Evolutionary conservation across 495 filamentous ascomycete species (phyloP).

Genomic region (Xylaria telfairii): DNA sequence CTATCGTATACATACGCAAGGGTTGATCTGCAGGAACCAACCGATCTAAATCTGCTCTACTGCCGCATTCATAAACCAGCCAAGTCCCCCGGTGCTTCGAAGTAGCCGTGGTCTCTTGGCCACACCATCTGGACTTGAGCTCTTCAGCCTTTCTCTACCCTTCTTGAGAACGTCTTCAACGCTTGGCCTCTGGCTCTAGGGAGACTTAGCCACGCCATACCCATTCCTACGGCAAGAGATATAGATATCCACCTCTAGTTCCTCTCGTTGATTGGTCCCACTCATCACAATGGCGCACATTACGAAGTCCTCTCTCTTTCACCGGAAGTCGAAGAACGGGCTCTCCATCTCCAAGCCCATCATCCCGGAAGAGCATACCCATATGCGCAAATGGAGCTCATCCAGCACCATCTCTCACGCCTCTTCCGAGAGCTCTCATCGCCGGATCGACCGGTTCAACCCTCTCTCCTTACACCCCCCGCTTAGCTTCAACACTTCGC

Average conservation of each 20-base stretch:
- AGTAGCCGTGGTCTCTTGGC: neutral
- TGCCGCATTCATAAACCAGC: slow-evolving; percentile 15
- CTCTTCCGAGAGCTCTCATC: slow-evolving; percentile 24
- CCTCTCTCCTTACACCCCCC: slow-evolving; percentile 41
- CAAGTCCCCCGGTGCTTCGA: neutral
- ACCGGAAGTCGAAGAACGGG: slow-evolving; percentile 36
- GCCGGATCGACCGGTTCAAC: slow-evolving; percentile 27
- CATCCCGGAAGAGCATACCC: slow-evolving; percentile 19
- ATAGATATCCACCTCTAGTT: slow-evolving; percentile 4
- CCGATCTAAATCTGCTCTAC: slow-evolving; percentile 1
- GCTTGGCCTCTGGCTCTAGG: slow-evolving; percentile 20
- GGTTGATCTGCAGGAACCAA: slow-evolving; percentile 20
- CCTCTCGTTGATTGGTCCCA: neutral
- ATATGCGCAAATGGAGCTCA: slow-evolving; percentile 36
- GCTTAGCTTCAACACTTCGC: slow-evolving; percentile 38
- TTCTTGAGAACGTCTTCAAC: neutral
- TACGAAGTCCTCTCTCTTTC: slow-evolving; percentile 33
- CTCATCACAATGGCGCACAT: slow-evolving; percentile 31
- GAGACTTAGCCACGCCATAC: slow-evolving; percentile 24
- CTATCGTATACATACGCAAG: neutral
- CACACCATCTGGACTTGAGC: neutral
- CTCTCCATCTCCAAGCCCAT: slow-evolving; percentile 17
- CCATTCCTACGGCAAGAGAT: slow-evolving; percentile 11
- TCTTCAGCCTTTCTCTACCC: neutral
- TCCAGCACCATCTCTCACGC: slow-evolving; percentile 35